Evolutionary conservation across 2,329 filamentous ascomycete genomes (phyloP).

Genomic region (Didymella pinodella): DNA sequence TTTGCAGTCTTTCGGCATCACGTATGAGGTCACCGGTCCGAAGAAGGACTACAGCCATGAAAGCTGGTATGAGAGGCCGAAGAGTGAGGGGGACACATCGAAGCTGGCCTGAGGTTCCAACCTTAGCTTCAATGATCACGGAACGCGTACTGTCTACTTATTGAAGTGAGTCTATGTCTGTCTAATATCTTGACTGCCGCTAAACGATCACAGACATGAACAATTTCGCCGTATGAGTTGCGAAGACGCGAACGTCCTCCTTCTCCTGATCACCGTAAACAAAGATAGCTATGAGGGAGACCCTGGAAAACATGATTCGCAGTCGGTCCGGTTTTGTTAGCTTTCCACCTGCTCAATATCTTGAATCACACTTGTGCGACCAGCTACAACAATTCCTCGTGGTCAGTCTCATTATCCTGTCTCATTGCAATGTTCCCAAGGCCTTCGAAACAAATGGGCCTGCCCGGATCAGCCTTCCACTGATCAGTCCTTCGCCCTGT

Average conservation of each 20-base stretch:
- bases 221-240: background rate
- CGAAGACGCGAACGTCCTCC: background rate
- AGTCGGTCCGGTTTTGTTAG: constrained; percentile 9
- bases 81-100: background rate
- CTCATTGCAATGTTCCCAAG: background rate
- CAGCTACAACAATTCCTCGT: background rate
- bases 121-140: background rate
- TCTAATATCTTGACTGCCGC: background rate
- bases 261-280: background rate
- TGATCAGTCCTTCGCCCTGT: constrained; percentile 1
- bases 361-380: background rate
- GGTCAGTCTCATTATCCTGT: constrained; percentile 6
- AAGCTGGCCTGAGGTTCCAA: background rate
- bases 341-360: background rate
- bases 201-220: background rate
- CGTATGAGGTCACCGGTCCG: constrained; percentile 73
- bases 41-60: constrained; percentile 72
- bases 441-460: background rate
- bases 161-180: background rate
- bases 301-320: background rate
- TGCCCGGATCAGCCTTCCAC: background rate
- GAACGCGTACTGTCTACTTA: background rate
- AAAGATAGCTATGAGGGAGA: too few relatives aligned
- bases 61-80: constrained; percentile 47
- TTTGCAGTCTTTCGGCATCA: constrained; percentile 53